Conservation (phyloP, 2,329 filamentous ascomycete genomes). For the Escovopsis sp. region DNA sequence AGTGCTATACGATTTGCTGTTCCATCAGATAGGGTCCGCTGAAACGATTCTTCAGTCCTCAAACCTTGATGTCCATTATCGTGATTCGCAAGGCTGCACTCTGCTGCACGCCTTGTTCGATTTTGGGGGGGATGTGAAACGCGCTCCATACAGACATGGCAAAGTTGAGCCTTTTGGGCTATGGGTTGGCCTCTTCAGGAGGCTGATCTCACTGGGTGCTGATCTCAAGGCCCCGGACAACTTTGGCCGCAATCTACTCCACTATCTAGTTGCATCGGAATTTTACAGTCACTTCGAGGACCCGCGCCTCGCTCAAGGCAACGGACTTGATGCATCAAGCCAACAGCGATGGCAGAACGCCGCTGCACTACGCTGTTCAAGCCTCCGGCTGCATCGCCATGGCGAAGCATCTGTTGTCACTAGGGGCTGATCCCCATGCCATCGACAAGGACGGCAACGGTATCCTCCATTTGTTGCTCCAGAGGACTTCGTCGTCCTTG, state of each 20-base stretch:
- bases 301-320: conserved; percentile 1
- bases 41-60: conserved; percentile 9
- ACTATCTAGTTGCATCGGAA: conserved; percentile 6
- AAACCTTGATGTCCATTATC: conserved; percentile 11
- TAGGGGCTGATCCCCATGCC: conserved; percentile 10
- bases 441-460: conserved; percentile 8
- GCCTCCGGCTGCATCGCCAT: neutral
- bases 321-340: conserved; percentile 7
- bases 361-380: conserved; percentile 10
- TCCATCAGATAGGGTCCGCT: neutral
- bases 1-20: conserved; percentile 11
- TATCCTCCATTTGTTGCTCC: conserved; percentile 10
- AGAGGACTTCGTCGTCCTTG: conserved; percentile 5
- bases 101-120: conserved; percentile 13
- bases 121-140: conserved; percentile 2
- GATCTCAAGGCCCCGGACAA: conserved; percentile 12
- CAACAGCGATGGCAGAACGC: conserved; percentile 13
- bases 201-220: conserved; percentile 11
- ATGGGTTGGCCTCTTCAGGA: conserved; percentile 6
- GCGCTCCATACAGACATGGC: neutral
- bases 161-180: too few relatives aligned
- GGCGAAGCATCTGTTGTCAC: conserved; percentile 7
- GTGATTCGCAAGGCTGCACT: conserved; percentile 13
- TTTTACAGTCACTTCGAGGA: neutral
- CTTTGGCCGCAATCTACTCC: conserved; percentile 10